These are phyloP conservation scores for Monosporascus sp. DNA, from an alignment of 2,329 filamentous ascomycete species.

Conservation along the genomic window DNA sequence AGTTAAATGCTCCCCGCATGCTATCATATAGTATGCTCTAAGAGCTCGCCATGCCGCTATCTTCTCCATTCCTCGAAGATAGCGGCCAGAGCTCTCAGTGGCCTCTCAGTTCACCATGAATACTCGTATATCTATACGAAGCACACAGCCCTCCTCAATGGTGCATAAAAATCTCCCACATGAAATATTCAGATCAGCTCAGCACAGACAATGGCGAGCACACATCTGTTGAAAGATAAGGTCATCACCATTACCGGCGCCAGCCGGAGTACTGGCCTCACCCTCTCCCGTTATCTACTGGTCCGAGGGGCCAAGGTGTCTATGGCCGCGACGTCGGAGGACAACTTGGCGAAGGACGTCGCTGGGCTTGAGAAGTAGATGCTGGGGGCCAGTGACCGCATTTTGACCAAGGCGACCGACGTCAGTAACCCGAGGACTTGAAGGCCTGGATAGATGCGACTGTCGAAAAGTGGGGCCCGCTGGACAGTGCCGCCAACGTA, in stretches of 20 bases:
- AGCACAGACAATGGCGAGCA: not conserved
- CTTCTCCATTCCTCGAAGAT: no score
- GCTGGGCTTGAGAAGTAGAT: slow-evolving; percentile 19
- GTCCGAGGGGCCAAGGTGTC: slow-evolving; percentile 24
- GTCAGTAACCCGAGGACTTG: slow-evolving; percentile 25
- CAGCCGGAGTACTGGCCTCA: slow-evolving; percentile 5
- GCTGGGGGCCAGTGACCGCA: slow-evolving; percentile 5
- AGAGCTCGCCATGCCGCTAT: no score
- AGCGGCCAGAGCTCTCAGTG: no score
- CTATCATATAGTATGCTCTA: no score
- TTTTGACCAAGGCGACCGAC: slow-evolving; percentile 16
- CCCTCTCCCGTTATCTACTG: slow-evolving; percentile 9
- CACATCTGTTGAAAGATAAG: slow-evolving; percentile 3
- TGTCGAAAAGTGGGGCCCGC: slow-evolving; percentile 18
- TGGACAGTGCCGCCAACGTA: slow-evolving; percentile 30
- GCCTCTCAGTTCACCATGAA: no score
- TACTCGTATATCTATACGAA: no score
- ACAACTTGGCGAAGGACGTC: slow-evolving; percentile 21
- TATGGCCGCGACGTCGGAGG: slow-evolving; percentile 20
- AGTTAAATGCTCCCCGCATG: no score
- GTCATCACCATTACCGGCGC: slow-evolving; percentile 9
- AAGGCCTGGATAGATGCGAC: slow-evolving; percentile 28
- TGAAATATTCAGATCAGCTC: no score
- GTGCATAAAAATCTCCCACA: no score
- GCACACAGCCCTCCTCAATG: no score